Evolutionary conservation across 2,329 filamentous ascomycete genomes (phyloP).

Genomic region (Tolypocladium guangdongense): DNA sequence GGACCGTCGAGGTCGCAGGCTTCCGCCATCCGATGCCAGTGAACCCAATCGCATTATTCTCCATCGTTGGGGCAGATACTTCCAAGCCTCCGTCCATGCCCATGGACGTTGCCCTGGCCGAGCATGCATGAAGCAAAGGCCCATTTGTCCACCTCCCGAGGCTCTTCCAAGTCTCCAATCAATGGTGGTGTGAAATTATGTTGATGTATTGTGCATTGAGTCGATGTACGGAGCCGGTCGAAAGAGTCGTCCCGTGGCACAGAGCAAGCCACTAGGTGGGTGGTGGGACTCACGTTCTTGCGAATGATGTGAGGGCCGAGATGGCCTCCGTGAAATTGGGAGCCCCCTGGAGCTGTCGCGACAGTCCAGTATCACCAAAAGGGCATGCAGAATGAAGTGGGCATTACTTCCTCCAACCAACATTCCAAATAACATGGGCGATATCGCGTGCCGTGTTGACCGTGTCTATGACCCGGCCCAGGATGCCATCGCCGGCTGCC

Average conservation of each 20-base stretch:
- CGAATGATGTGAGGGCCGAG: neutral
- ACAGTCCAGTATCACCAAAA: too few species aligned
- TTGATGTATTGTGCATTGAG: neutral
- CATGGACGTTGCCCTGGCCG: neutral
- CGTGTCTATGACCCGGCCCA: slow-evolving; percentile 74
- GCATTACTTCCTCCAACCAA: slow-evolving; percentile 44
- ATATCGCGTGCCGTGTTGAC: slow-evolving; percentile 63
- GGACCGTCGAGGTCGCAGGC: neutral
- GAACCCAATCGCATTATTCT: neutral
- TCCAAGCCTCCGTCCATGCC: neutral
- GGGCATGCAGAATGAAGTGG: neutral
- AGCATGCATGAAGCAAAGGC: neutral
- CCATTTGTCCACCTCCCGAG: neutral
- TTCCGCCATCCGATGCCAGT: neutral
- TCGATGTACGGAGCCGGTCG: neutral
- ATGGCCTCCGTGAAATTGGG: too few species aligned
- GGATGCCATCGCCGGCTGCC: slow-evolving; percentile 49
- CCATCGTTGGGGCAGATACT: neutral
- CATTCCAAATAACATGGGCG: slow-evolving; percentile 62
- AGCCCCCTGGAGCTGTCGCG: neutral
- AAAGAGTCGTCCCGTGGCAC: neutral
- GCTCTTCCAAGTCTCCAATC: neutral
- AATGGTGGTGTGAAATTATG: neutral
- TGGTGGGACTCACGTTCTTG: neutral
- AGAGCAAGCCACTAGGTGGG: neutral